phyloP scores from a whole-genome alignment of 2,329 filamentous ascomycete species.

The Leptodontidium sp. region DNA sequence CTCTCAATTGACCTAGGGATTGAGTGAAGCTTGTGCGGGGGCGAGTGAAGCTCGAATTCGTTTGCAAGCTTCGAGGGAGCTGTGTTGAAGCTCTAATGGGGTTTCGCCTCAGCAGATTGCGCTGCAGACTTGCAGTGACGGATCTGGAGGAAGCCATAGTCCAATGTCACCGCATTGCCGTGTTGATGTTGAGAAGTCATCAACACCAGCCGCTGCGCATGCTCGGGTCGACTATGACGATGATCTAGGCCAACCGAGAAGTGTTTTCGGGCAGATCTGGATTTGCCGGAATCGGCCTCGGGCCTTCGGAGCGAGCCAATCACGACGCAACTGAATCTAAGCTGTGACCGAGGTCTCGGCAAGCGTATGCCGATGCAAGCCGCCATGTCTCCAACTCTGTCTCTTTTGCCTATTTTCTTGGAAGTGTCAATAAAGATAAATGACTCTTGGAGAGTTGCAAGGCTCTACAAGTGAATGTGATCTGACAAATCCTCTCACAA shows the following conservation, averaged over 20 bases:
- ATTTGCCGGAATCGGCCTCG: conserved; percentile 28
- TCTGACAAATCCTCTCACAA: too few species aligned
- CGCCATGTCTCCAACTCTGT: not conserved
- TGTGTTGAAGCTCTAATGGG: conserved; percentile 34
- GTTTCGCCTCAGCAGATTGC: conserved; percentile 36
- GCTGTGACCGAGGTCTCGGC: conserved; percentile 10
- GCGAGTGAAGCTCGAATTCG: conserved; percentile 32
- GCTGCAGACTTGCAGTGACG: conserved; percentile 40
- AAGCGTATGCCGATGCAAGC: not conserved
- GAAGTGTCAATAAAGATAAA: too few species aligned
- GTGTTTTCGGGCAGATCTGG: not conserved
- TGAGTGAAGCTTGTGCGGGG: conserved; percentile 34
- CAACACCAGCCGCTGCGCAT: not conserved
- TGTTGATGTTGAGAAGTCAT: conserved; percentile 19
- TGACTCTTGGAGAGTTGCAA: too few species aligned
- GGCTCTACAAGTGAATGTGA: too few species aligned
- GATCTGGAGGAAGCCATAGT: conserved; percentile 44
- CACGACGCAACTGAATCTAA: conserved; percentile 26
- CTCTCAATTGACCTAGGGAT: conserved; percentile 45
- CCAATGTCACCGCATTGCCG: conserved; percentile 42
- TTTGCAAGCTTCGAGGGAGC: conserved; percentile 33
- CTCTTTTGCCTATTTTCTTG: not conserved
- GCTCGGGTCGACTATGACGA: not conserved
- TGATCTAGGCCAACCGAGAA: not conserved
- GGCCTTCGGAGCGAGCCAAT: conserved; percentile 28